Evolutionary conservation across 495 filamentous ascomycete species (phyloP), one percentile per base, ranked within the genome.

Genomic region (Penicillium turbatum): DNA sequence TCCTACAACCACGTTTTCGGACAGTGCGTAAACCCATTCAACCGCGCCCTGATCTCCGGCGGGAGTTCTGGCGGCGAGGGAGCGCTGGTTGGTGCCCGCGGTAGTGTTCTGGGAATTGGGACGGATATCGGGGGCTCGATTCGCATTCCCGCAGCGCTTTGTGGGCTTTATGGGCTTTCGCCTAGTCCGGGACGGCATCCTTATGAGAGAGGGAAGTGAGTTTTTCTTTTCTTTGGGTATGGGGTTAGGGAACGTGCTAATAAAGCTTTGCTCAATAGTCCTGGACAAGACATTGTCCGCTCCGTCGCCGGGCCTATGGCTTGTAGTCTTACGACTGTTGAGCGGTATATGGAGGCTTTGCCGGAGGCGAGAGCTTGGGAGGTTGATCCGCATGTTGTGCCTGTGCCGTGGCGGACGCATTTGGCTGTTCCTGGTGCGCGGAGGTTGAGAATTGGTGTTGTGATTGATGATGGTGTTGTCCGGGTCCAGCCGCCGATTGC

Each of bases 51-150:
- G 27, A 86, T 80, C 9, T 63, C 77, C 5, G 86, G 86, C 6
- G 86, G 85, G 0, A 83, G 79, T 39, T 82, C 82, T 1, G 84
- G 85, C 12, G 86, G 86, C 41, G 86, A 90, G 62, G 80, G 76
- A 0, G 81, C 85, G 0, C 69, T 89, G n/a, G 55, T 87, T 32
- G 82, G 73, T 1, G 66, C 82, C 1, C 63, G 78, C 1, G 85
- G 84, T 2, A 82, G 79, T 31, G 69, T 77, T 27, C 65, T 88
- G 0, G 86, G 86, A 0, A 82, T 90, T 37, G 86, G 85, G 0
- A 84, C 82, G 1, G 86, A 89, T 59, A 79, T 90, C 39, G 86
- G 75, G 31, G 85, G 86, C 5, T 86, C 82, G 4, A 85, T 89
- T 54, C 74, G 85, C 0, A 75, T 74, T 30, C 88, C 87, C 0